Base-by-base conservation (phyloP, 1,284 basidiomycete genomes). In the Salmacisia buchloeana region DNA sequence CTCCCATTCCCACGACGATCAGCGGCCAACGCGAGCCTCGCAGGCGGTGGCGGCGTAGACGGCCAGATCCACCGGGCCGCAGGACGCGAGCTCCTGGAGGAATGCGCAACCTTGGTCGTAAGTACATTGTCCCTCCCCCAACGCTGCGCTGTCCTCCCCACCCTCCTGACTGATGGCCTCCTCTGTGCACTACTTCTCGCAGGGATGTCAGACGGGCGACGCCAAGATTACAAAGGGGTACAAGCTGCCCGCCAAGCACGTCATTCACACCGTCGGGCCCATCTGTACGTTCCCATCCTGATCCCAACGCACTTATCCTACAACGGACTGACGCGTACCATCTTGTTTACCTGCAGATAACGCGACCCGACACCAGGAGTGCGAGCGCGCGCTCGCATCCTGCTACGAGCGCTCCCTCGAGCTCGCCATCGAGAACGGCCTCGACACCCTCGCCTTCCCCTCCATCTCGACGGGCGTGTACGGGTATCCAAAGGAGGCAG, bases 21-120 rank as follows among this genome's bases (percentile, higher is more conserved):
- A 52, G 46, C 46, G 6, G 46, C 46, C 15, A 52, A 52, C 23
- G 23, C 46, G 9, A 52, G 46, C 25, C 29, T 52, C 7, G 5
- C 6, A 29, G 46, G 46, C n/a, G 46, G 46, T 29, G 46, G 46
- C n/a, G 46, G 46, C 6, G 90, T 92, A 35, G 90, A 92, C 75
- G 90, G 91, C 2, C 89, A 89, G 1, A 92, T 94, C 56, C 94
- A 97, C 80, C 78, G 81, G 3, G 91, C 91, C 3, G 94, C 94
- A 2, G 93, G 94, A 1, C 83, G 81, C 0, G 81, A 84, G 23
- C 84, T 97, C 3, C 72, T 88, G 2, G 81, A 85, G 61, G 92
- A 93, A 84, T 94, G 89, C 86, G 73, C 73, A 21, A 41, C 59
- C 12, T 66, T 71, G 27, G 60, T 69, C 33, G 65, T 66, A 23